Evolutionary conservation across 2,329 filamentous ascomycete genomes (phyloP).

Genomic region (Lecanosticta acicola): DNA sequence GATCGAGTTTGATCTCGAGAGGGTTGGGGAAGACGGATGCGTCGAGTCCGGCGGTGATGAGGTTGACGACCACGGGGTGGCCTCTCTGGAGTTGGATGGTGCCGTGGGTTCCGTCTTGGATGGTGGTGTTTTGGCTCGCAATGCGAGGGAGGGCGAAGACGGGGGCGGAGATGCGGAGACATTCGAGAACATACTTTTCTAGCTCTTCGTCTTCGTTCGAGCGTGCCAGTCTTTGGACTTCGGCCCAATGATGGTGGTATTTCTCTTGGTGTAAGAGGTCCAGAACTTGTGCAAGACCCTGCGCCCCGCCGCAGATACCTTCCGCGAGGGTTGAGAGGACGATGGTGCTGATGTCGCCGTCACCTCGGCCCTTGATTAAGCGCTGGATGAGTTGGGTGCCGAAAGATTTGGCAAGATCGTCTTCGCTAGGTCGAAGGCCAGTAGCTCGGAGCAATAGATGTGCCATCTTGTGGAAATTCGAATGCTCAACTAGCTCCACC

Average conservation of each 20-base stretch:
- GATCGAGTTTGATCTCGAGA: neutral
- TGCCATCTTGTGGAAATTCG: slow-evolving; percentile 22
- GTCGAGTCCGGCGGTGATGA: slow-evolving; percentile 40
- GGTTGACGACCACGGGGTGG: slow-evolving; percentile 40
- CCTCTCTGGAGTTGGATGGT: slow-evolving; percentile 33
- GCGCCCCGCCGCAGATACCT: neutral
- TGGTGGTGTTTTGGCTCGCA: slow-evolving; percentile 30
- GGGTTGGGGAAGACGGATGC: slow-evolving; percentile 38
- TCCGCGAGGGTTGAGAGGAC: neutral
- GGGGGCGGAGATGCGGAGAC: slow-evolving; percentile 34
- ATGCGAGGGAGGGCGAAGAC: slow-evolving; percentile 40
- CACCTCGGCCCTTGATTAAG: slow-evolving; percentile 42
- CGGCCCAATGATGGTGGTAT: neutral
- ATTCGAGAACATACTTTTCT: slow-evolving; percentile 48
- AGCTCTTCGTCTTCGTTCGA: slow-evolving; percentile 45
- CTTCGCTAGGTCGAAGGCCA: neutral
- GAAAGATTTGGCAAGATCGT: neutral
- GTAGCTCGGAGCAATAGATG: neutral
- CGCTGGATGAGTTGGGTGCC: slow-evolving; percentile 44
- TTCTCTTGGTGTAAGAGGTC: neutral
- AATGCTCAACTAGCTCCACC: slow-evolving; percentile 46
- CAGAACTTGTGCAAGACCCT: neutral
- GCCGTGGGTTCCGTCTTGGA: slow-evolving; percentile 30
- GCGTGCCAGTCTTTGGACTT: slow-evolving; percentile 41
- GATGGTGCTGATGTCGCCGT: neutral